These are phyloP conservation scores for Aspergillus sp. DNA, from an alignment of 2,329 filamentous ascomycete species.

Conservation along the genomic window DNA sequence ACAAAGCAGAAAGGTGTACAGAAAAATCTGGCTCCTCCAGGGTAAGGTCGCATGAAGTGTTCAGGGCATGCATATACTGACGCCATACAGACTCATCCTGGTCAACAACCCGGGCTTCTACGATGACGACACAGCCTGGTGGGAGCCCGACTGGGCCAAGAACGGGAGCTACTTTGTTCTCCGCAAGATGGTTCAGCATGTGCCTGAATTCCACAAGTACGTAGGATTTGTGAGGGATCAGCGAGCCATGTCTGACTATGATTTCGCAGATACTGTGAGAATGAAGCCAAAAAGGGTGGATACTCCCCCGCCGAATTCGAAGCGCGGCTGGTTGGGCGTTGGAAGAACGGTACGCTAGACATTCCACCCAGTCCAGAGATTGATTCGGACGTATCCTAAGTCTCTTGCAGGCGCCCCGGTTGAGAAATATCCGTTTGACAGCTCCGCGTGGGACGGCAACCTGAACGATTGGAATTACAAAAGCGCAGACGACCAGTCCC, in stretches of 20 bases:
- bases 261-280: background rate
- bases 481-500: background rate
- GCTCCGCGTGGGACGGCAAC: background rate
- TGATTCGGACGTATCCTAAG: background rate
- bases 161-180: conserved; percentile 49
- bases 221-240: background rate
- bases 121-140: conserved; percentile 29
- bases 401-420: conserved; percentile 6
- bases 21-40: conserved; percentile 18
- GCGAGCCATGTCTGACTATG: background rate
- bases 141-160: conserved; percentile 37
- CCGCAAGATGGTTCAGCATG: conserved; percentile 45
- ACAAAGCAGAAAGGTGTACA: conserved; percentile 1
- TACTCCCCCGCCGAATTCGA: conserved; percentile 1
- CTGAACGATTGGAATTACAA: conserved; percentile 4
- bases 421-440: background rate
- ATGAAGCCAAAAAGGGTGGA: background rate
- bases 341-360: conserved; percentile 7
- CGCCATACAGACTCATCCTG: background rate
- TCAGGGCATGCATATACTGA: no score
- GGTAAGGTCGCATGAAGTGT: conserved; percentile 20
- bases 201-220: conserved; percentile 43
- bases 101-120: background rate
- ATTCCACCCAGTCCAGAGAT: background rate
- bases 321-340: conserved; percentile 7